Evolutionary conservation across 345 rosid species (phyloP), one percentile per base, ranked within the genome.

Genomic region (Eucalyptus grandis): DNA sequence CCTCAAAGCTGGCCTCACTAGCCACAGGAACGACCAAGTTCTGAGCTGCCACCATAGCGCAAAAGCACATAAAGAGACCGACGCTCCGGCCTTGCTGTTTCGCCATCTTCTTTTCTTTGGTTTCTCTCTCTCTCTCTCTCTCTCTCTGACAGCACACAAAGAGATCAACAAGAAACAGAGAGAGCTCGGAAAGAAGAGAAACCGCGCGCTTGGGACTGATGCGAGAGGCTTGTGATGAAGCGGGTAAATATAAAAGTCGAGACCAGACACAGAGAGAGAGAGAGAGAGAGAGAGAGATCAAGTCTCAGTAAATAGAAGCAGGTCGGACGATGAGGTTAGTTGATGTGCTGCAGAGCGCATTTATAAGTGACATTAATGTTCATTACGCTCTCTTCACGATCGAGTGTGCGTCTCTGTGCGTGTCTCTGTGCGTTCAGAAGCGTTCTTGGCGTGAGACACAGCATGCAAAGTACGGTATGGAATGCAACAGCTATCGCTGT

Each of bases 271-370:
- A 40, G 6, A 6, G 43, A 46, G 14, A 80, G 89, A 86, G 91
- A 80, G 93, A 88, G 88, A 16, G 10, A 27, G 83, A 49, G 26
- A 80, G 89, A 86, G 91, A 83, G 93, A 88, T 7, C 37, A 22
- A 77, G 85, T 77, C 85, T 77, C 47, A 95, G 97, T 97, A 93
- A 97, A 95, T 96, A 92, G 88, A 82, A 93, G 97, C 95, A 94
- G 94, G 92, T 91, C 89, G 92, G 92, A 95, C 47, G 90, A 87
- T 90, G 96, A 86, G 89, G 99, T 96, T 96, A 92, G 98, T 95
- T 96, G 98, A 95, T 94, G 89, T 88, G 88, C 89, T 92, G 94
- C 95, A 93, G 95, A 31, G 92, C 87, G 95, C 97, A 96, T 96
- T 96, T 93, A 96, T 93, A 88, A 86, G 86, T 67, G 87, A 37